phyloP scores from a whole-genome alignment of 495 filamentous ascomycete species.

The Penicillium odoratum region DNA sequence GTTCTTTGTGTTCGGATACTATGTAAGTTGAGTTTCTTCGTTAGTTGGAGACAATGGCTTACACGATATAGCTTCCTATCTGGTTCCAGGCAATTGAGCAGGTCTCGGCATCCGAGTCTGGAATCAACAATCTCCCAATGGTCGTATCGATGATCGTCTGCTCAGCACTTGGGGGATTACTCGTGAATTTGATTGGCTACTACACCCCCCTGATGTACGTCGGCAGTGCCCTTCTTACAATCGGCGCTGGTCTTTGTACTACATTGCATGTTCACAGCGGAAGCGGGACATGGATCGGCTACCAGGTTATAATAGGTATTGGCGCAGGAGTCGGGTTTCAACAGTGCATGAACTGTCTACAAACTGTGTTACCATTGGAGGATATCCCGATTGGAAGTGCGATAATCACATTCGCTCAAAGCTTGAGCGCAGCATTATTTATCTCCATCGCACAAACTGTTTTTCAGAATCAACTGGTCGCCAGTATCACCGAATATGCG shows the following conservation, averaged over 20 bases:
- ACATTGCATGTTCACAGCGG: constrained; percentile 59
- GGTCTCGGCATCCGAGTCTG: constrained; percentile 65
- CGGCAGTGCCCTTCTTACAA: constrained; percentile 54
- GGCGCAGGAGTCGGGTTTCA: constrained; percentile 72
- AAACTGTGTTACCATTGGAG: constrained; percentile 59
- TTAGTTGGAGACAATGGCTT: neutral
- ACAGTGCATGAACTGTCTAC: constrained; percentile 65
- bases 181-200: constrained; percentile 66
- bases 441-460: constrained; percentile 76
- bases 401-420: constrained; percentile 69
- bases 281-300: constrained; percentile 68
- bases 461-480: constrained; percentile 68
- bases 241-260: constrained; percentile 70
- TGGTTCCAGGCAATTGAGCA: constrained; percentile 89
- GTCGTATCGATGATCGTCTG: constrained; percentile 63
- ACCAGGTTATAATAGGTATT: constrained; percentile 66
- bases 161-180: constrained; percentile 58
- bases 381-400: constrained; percentile 71
- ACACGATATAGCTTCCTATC: constrained; percentile 63
- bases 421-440: constrained; percentile 71
- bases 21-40: constrained; percentile 24
- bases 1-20: constrained; percentile 67
- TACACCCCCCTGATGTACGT: constrained; percentile 73
- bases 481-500: constrained; percentile 49
- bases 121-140: constrained; percentile 75